Conservation (phyloP, 495 filamentous ascomycete species). For the Aspergillus leporis region DNA sequence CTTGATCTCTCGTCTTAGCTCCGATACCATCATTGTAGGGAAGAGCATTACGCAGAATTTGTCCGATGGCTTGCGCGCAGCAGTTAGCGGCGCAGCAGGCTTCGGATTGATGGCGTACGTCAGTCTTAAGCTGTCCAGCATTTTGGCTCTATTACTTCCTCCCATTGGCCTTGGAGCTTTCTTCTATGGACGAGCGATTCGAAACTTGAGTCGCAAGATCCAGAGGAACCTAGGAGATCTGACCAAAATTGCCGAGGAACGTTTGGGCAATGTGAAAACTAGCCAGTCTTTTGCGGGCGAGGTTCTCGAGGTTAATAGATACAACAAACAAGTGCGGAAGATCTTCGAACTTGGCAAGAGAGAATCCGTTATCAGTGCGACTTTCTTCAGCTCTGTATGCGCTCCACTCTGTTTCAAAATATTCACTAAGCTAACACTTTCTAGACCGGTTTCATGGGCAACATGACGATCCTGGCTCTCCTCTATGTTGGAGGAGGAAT, state of each 20-base stretch:
- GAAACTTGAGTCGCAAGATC: slow-evolving; percentile 84
- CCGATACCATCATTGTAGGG: slow-evolving; percentile 94
- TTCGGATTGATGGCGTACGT: slow-evolving; percentile 91
- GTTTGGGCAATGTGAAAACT: slow-evolving; percentile 91
- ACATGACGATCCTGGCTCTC: slow-evolving; percentile 92
- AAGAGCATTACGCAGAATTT: slow-evolving; percentile 98
- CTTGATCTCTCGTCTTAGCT: slow-evolving; percentile 89
- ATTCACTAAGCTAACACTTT: slow-evolving; percentile 17
- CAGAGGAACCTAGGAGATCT: slow-evolving; percentile 89
- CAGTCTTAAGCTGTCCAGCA: slow-evolving; percentile 84
- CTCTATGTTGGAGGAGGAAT: slow-evolving; percentile 89
- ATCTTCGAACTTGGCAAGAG: slow-evolving; percentile 85
- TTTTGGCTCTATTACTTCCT: slow-evolving; percentile 83
- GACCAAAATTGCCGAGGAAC: slow-evolving; percentile 95
- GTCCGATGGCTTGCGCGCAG: slow-evolving; percentile 85
- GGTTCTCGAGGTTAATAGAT: slow-evolving; percentile 81
- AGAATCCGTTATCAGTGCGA: slow-evolving; percentile 85
- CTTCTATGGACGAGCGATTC: slow-evolving; percentile 83
- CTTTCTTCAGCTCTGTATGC: slow-evolving; percentile 79
- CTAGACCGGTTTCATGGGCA: slow-evolving; percentile 82
- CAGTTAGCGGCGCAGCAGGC: slow-evolving; percentile 86
- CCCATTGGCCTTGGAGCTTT: slow-evolving; percentile 90
- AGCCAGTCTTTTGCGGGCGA: slow-evolving; percentile 95
- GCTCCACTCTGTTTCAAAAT: neutral
- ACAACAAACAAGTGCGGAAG: slow-evolving; percentile 87